Evolutionary conservation across 306 rosid genomes (phyloP), one percentile per base, ranked within the genome.

Genomic region (Casuarina equisetifolia): DNA sequence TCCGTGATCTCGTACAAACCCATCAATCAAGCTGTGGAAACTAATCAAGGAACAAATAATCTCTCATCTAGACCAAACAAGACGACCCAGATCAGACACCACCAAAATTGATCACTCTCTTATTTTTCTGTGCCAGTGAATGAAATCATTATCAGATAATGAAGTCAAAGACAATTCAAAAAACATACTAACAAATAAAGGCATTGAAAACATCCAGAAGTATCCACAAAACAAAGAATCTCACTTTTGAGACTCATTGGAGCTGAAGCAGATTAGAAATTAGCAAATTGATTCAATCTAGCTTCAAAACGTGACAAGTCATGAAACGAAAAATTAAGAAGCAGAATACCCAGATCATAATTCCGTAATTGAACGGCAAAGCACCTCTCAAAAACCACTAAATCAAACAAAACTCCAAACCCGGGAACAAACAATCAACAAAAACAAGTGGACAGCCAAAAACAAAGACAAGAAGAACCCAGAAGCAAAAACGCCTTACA

Each of bases 401-500:
- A 69, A 36, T 55, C 35, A 72, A 32, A 70, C 55, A 69, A 79
- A 79, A 72, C 13, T 32, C 54, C 71, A 74, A 48, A 43, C 11
- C 69, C 50, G 48, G 19, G 48, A 78, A 71, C 20, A 53, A 59
- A 68, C 77, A 74, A 20, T 40, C 9, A 89, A 32, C 62, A 35
- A 7, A 20, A 43, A 53, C 42, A 53, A 11, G 76, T 70, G 48
- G 4, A 12, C 19, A 74, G 78, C 46, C 12, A 72, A 42, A 55
- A 48, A 82, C 6, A 17, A 25, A 3, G 10, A 17, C 48, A 44
- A 62, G 43, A 46, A 55, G 64, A 53, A 32, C 55, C 52, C 45
- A 85, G 58, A 72, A 69, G 51, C 5, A 55, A 16, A 66, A 57
- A 43, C 74, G 45, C 45, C 88, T n/a, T 89, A 95, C 97, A 95